Percentiles rank a stretch among this genome's conserved stretches.
Evolutionary conservation across 768 basidiomycete species (phyloP).

Genomic region (Mycena rebaudengoi): DNA sequence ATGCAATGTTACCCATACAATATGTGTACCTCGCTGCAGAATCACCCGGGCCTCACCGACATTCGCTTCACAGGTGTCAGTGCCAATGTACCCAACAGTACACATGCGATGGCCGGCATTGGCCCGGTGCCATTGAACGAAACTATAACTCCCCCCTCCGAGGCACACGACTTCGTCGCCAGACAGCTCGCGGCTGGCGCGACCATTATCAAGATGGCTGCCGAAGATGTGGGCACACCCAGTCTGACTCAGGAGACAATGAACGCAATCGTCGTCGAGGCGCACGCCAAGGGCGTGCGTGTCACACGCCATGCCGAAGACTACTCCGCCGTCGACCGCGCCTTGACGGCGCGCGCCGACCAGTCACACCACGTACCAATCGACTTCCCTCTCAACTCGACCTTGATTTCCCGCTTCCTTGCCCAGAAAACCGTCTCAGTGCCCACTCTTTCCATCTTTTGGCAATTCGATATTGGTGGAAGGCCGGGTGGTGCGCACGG

Average conservation of each 20-base stretch:
- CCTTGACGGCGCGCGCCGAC: not conserved
- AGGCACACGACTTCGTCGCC: conserved; percentile 10
- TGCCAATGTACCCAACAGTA: conserved; percentile 1
- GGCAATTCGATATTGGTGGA: not conserved
- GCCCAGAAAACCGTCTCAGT: not conserved
- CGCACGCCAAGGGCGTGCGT: not conserved
- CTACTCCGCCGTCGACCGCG: not conserved
- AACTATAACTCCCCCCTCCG: not conserved
- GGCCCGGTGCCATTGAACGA: no score
- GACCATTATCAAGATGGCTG: conserved; percentile 15
- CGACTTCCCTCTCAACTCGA: not conserved
- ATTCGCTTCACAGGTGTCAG: not conserved
- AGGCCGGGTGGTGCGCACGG: no score
- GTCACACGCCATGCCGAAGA: conserved; percentile 5
- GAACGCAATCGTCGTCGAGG: conserved; percentile 2
- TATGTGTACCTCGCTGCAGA: not conserved
- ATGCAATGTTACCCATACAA: not conserved
- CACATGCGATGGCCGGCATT: not conserved
- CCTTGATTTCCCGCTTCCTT: not conserved
- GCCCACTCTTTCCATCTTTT: not conserved
- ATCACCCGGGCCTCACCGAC: conserved; percentile 13
- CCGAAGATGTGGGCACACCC: no score
- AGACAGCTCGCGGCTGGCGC: conserved; percentile 4
- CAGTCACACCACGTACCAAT: conserved; percentile 1
- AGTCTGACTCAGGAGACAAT: conserved; percentile 11